phyloP scores from a whole-genome alignment of 2,329 filamentous ascomycete species.

The Paramyrothecium sp. region DNA sequence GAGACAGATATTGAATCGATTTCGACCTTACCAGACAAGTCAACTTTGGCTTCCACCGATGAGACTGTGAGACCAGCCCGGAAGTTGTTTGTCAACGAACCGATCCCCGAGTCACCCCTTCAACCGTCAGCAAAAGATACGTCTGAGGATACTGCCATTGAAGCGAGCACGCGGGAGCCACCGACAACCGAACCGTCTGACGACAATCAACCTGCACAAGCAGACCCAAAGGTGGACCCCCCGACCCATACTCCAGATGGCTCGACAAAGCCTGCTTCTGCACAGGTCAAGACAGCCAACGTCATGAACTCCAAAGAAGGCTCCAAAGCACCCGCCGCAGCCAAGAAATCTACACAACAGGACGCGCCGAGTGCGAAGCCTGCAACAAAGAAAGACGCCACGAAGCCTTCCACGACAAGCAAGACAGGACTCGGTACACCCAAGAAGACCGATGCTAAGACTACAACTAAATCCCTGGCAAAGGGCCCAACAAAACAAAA shows the following conservation, averaged over 20 bases:
- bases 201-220: constrained; percentile 3
- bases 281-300: too few relatives aligned
- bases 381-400: too few relatives aligned
- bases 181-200: neutral
- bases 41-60: constrained; percentile 24
- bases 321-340: too few relatives aligned
- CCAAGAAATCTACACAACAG: too few relatives aligned
- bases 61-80: constrained; percentile 14
- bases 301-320: too few relatives aligned
- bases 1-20: constrained; percentile 29
- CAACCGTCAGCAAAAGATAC: constrained; percentile 11
- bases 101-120: constrained; percentile 41
- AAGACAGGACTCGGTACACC: too few relatives aligned
- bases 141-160: neutral
- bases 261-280: too few relatives aligned
- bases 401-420: too few relatives aligned
- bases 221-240: constrained; percentile 2
- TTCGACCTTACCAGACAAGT: constrained; percentile 36
- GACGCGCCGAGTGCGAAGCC: too few relatives aligned
- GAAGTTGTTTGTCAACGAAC: constrained; percentile 29
- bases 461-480: constrained; percentile 20
- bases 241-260: too few relatives aligned
- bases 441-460: constrained; percentile 19
- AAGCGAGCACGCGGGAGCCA: neutral
- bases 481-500: constrained; percentile 20